Conservation (phyloP, 2,329 filamentous ascomycete genomes). For the Thielaviopsis euricoi region DNA sequence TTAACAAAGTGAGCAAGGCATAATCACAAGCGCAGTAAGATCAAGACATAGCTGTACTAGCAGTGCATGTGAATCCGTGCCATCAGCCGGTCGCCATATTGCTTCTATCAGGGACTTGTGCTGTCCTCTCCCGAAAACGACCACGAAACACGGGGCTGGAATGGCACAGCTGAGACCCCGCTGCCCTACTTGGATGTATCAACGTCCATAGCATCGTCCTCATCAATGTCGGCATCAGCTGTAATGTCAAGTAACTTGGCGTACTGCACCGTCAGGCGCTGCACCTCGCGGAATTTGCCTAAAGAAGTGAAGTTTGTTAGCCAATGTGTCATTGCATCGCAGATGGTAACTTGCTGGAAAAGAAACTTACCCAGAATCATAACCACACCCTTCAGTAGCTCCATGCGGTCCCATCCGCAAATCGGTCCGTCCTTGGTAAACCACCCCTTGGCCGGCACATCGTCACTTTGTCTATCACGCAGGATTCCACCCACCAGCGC, state of each 20-base stretch:
- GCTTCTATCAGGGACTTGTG: no score
- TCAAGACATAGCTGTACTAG: no score
- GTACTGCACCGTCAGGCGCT: conserved; percentile 89
- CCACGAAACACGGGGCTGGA: background rate
- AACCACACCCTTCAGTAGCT: conserved; percentile 78
- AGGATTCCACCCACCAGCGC: conserved; percentile 59
- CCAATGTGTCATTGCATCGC: background rate
- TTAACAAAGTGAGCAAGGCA: background rate
- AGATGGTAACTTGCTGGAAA: conserved; percentile 18
- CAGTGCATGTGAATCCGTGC: background rate
- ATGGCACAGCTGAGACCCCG: background rate
- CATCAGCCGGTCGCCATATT: background rate
- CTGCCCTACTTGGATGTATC: conserved; percentile 1
- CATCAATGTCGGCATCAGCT: conserved; percentile 24
- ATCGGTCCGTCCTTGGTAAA: conserved; percentile 52
- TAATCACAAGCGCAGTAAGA: background rate
- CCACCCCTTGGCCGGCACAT: conserved; percentile 33
- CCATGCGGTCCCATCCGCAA: conserved; percentile 80
- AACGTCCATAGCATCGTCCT: conserved; percentile 7
- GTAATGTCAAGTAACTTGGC: conserved; percentile 61
- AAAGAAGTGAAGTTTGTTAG: background rate
- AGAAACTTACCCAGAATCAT: conserved; percentile 76
- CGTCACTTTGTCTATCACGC: conserved; percentile 34
- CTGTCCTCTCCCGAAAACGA: background rate
- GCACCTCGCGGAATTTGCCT: conserved; percentile 93